Percentiles rank a stretch among this genome's conserved stretches.
Conservation (phyloP, 2,329 filamentous ascomycete species). For the Pseudonectria buxi region DNA sequence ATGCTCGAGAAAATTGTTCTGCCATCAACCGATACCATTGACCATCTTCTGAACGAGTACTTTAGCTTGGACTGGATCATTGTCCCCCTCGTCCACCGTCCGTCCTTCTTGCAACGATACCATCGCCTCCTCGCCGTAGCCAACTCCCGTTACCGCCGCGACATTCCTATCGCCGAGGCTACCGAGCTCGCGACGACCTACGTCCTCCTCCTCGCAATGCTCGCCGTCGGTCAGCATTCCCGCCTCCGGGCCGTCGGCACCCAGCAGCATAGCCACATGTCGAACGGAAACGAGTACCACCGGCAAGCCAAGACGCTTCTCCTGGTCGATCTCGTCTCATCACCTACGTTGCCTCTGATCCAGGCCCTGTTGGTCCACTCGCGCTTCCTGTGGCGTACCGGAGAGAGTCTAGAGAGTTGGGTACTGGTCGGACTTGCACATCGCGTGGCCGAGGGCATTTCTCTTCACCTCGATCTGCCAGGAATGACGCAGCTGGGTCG, state of each 20-base stretch:
- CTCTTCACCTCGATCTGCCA: constrained; percentile 17
- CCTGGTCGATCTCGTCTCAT: constrained; percentile 15
- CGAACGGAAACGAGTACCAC: constrained; percentile 17
- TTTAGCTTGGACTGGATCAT: constrained; percentile 20
- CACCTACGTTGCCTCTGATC: constrained; percentile 15
- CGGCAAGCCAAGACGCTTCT: constrained; percentile 17
- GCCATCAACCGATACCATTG: constrained; percentile 19
- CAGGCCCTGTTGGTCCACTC: constrained; percentile 20
- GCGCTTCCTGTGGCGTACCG: constrained; percentile 15
- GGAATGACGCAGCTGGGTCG: constrained; percentile 14
- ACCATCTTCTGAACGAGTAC: constrained; percentile 19
- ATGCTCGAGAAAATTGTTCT: constrained; percentile 22
- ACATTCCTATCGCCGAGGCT: constrained; percentile 20
- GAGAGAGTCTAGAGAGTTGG: constrained; percentile 17
- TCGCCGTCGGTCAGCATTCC: constrained; percentile 18
- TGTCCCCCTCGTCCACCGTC: constrained; percentile 18
- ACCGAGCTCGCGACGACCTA: constrained; percentile 20
- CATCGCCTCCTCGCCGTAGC: constrained; percentile 21
- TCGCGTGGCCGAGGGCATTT: constrained; percentile 17
- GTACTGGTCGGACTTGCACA: constrained; percentile 18
- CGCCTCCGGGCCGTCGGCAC: constrained; percentile 2
- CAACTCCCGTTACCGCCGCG: constrained; percentile 21
- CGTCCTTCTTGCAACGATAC: constrained; percentile 19
- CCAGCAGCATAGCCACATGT: constrained; percentile 2
- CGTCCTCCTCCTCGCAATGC: constrained; percentile 18